These are phyloP conservation scores for Alternaria gansuensis DNA, from an alignment of 2,329 filamentous ascomycete genomes.

Conservation along the genomic window DNA sequence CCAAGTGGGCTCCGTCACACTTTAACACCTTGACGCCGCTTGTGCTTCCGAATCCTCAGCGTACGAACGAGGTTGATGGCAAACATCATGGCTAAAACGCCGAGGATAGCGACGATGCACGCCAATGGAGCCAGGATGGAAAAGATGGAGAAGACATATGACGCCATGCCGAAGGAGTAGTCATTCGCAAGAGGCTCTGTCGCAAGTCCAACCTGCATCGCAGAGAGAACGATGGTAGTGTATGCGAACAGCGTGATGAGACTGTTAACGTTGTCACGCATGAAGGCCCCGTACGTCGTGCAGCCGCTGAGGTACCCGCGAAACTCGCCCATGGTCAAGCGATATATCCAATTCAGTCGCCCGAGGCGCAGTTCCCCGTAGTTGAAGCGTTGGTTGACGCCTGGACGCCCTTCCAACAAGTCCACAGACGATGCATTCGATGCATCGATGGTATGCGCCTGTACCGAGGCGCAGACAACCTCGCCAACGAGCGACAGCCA, in stretches of 20 bases:
- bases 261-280: conserved; percentile 36
- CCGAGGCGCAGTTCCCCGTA: conserved; percentile 40
- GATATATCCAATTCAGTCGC: conserved; percentile 40
- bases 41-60: conserved; percentile 24
- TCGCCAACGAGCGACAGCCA: conserved; percentile 30
- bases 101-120: conserved; percentile 25
- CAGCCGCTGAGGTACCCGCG: conserved; percentile 35
- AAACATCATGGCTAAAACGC: conserved; percentile 25
- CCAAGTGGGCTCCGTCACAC: conserved; percentile 19
- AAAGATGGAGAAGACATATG: conserved; percentile 35
- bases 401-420: conserved; percentile 7
- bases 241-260: conserved; percentile 38
- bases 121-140: conserved; percentile 34
- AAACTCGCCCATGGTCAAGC: conserved; percentile 22
- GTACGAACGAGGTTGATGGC: conserved; percentile 28
- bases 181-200: conserved; percentile 27
- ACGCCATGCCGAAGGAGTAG: conserved; percentile 33
- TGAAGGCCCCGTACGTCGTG: conserved; percentile 37
- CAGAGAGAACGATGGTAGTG: conserved; percentile 39
- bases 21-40: conserved; percentile 26
- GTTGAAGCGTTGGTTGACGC: conserved; percentile 37
- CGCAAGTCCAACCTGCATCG: conserved; percentile 39
- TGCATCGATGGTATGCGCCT: conserved; percentile 8
- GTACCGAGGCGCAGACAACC: conserved; percentile 9
- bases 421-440: conserved; percentile 10